Evolutionary conservation across 2,329 filamentous ascomycete genomes (phyloP), one percentile per base, ranked within the genome.

Genomic region (Sodiomyces alkalinus): DNA sequence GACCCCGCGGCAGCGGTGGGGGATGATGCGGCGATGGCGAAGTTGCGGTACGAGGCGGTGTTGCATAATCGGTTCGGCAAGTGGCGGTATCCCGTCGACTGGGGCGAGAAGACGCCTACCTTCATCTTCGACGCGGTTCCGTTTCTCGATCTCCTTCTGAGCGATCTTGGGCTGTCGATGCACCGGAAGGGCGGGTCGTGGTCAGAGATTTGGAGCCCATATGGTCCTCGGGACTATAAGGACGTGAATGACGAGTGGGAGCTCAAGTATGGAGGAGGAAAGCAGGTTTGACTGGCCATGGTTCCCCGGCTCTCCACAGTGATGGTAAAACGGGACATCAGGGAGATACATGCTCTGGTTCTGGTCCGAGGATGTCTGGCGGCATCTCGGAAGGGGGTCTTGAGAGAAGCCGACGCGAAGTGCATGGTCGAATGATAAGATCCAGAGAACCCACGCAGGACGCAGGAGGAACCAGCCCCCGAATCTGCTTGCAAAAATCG

Each of bases 101-200:
- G 70, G 41, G 77, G 77, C 1, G 58, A 55, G 21, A 62, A 58
- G 42, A 59, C 64, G 33, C 74, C 74, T 0, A 78, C 81, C 45
- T 74, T 85, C 38, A 73, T 80, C 12, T 86, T 87, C 42, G 81
- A 90, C 47, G 66, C 66, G 0, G 46, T 87, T 30, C 78, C 78
- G 4, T 90, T 83, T 33, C 46, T 82, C 12, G 80, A 86, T 47
- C 42, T 75, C 42, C 46, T 87, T 43, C 45, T 80, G 34, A 51
- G 54, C 4, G 80, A 87, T 46, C 41, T 86, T 31, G 76, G 69
- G 0, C 47, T 85, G 30, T 52, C 60, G 12, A 53, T 54, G 10
- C 56, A 64, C 37, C 53, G 70, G 19, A 78, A 77, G 53, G 49
- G 58, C 31, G 60, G 65, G 1, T 56, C 51, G 41, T 41, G 61